Evolutionary conservation across 331 rosid genomes (phyloP), one percentile per base, ranked within the genome.

Genomic region (Phaseolus coccineus): DNA sequence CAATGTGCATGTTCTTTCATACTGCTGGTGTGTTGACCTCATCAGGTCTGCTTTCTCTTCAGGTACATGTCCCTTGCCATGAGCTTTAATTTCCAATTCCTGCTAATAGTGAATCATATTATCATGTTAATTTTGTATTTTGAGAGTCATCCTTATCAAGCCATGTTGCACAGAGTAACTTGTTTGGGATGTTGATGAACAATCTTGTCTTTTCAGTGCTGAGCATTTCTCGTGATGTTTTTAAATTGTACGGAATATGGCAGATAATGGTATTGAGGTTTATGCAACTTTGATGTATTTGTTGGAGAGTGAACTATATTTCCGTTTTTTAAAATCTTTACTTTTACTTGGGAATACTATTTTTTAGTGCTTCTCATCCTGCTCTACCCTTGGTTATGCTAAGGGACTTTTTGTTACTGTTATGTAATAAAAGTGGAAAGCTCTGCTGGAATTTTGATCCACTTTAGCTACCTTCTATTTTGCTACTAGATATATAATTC

Each of bases 11-110:
- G 82, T 96, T 80, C 95, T 96, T 76, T 96, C 99, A 8, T 96
- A 91, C 79, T 96, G 99, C 89, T 96, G 99, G 99, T 96, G 99
- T 15, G 97, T 90, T 68, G 99, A 93, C 84, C 95, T 96, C 82
- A 93, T 96, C 44, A 89, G 96, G 63, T 93, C 99, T 61, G 88
- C 93, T 77, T 90, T 96, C 84, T 91, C 88, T 63, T 77, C 96
- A 86, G 98, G 99, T 96, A 53, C 22, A 88, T 83, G 74, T 46
- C 67, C 69, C 56, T 84, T 76, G n/a, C 39, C 22, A n/a, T 64
- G 62, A 70, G 51, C 78, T 74, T 40, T 64, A 68, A 77, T 37
- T 55, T 73, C 33, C 11, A 24, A 50, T 67, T 35, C 31, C 78
- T 37, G 64, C 59, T 58, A 56, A 58, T 77, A 24, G 22, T 64